Evolutionary conservation across 345 rosid species (phyloP).

Genomic region (Populus nigra): DNA sequence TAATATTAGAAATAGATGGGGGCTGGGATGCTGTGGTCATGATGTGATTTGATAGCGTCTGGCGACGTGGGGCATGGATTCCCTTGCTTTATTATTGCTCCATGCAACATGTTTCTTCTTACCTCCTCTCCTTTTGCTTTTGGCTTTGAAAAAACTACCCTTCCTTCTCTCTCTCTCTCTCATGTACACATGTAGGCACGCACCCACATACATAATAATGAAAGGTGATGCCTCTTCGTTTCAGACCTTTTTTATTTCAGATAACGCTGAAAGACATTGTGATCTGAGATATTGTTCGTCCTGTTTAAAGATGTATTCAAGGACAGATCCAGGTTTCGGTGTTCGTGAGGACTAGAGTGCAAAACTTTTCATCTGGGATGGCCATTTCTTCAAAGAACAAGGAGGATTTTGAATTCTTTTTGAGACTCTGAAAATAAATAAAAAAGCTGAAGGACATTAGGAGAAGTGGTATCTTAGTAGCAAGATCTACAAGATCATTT

Average conservation of each 20-base stretch:
- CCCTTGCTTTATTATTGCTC: constrained; percentile 13
- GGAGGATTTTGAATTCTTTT: too few species aligned
- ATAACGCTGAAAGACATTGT: not conserved
- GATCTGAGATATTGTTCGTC: not conserved
- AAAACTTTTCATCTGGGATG: too few species aligned
- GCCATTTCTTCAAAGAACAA: too few species aligned
- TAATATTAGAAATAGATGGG: not conserved
- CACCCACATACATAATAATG: not conserved
- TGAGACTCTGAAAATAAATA: too few species aligned
- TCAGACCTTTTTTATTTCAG: not conserved
- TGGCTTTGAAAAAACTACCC: constrained; percentile 8
- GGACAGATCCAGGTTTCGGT: too few species aligned
- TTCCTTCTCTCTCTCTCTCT: not conserved
- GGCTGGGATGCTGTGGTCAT: constrained; percentile 5
- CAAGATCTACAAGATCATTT: not conserved
- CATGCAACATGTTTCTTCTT: not conserved
- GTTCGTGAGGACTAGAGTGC: too few species aligned
- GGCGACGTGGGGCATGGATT: constrained; percentile 6
- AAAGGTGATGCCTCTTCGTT: not conserved
- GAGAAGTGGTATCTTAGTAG: not conserved
- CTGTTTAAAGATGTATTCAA: not conserved
- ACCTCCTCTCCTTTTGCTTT: constrained; percentile 12
- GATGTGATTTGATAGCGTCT: constrained; percentile 22
- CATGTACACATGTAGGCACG: not conserved
- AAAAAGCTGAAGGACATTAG: not conserved